A percentile compares a stretch with the other conserved stretches of the same genome.
These are phyloP conservation scores for Geoglossum glabrum DNA, from an alignment of 495 filamentous ascomycete genomes.

Conservation along the genomic window DNA sequence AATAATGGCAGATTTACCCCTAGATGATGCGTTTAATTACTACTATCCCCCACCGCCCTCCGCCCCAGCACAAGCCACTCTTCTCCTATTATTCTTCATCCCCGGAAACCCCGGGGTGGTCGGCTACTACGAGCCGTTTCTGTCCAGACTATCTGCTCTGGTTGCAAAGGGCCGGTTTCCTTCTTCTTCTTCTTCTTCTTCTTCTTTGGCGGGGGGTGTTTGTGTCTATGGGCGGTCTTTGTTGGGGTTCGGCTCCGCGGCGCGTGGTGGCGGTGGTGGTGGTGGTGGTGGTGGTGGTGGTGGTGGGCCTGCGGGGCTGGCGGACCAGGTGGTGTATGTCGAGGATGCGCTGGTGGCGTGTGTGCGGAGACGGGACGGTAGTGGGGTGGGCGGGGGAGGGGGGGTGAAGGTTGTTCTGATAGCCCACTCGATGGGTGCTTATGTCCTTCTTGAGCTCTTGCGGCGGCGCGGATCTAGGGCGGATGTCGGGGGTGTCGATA, in stretches of 20 bases:
- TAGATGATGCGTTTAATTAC: no score
- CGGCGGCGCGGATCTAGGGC: conserved; percentile 24
- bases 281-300: neutral
- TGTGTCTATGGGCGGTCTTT: conserved; percentile 53
- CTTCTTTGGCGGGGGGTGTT: conserved; percentile 16
- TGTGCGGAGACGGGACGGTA: no score
- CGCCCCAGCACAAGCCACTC: no score
- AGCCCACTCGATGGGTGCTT: conserved; percentile 67
- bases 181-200: neutral
- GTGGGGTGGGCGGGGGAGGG: neutral
- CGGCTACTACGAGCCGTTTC: conserved; percentile 57
- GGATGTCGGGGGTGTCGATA: conserved; percentile 17
- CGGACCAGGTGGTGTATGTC: conserved; percentile 38
- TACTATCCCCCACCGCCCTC: no score
- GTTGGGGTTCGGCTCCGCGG: conserved; percentile 40
- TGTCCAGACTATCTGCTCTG: conserved; percentile 27
- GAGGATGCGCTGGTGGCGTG: conserved; percentile 8
- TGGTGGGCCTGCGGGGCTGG: conserved; percentile 19
- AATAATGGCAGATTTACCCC: no score
- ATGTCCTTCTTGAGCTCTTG: conserved; percentile 55
- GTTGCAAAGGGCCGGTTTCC: conserved; percentile 5
- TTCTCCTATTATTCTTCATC: no score
- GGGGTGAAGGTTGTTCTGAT: conserved; percentile 43
- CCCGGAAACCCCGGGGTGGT: conserved; percentile 79
- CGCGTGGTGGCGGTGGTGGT: no score